Evolutionary conservation across 257 asterid species (phyloP).

Genomic region (Lycium barbarum): DNA sequence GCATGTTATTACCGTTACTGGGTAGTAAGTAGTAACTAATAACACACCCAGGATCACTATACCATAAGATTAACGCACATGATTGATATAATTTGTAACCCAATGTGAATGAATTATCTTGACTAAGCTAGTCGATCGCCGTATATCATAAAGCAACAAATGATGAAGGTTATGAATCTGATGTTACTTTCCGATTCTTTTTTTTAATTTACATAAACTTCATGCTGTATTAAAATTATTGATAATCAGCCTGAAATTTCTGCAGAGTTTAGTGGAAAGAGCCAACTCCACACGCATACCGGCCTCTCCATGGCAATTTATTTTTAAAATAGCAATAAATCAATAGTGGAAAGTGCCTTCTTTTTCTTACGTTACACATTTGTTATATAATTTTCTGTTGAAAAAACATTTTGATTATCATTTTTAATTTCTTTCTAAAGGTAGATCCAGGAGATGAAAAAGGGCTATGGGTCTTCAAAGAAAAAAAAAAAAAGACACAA

Average conservation of each 20-base stretch:
- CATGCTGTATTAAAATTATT: not conserved
- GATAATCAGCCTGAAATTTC: not conserved
- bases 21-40: no score
- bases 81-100: not conserved
- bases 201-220: not conserved
- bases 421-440: not conserved
- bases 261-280: not conserved
- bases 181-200: not conserved
- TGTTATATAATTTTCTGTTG: not conserved
- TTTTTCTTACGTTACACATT: not conserved
- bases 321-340: not conserved
- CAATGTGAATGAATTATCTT: not conserved
- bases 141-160: conserved; percentile 2
- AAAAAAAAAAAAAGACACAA: no score
- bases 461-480: not conserved
- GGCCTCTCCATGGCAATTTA: no score
- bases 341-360: not conserved
- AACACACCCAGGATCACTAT: not conserved
- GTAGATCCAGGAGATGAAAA: not conserved
- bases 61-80: not conserved
- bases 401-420: not conserved
- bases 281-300: not conserved
- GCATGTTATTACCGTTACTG: no score
- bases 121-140: not conserved
- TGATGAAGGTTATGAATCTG: not conserved